Conservation (phyloP, 1,284 basidiomycete genomes). For the Mycena citricolor region DNA sequence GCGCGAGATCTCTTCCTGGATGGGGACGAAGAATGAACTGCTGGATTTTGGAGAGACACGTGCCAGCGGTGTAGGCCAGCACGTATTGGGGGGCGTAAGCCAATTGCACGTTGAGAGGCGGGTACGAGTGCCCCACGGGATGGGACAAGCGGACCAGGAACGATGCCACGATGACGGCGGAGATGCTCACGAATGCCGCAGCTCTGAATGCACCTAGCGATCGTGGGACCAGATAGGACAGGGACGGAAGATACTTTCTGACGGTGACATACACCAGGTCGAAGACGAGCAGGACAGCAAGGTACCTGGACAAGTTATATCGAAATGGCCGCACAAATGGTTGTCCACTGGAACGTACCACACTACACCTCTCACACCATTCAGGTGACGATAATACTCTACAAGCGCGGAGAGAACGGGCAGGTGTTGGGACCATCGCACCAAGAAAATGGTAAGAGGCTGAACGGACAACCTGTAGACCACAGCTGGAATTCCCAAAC, state of each 20-base stretch:
- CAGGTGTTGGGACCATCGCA: conserved; percentile 1
- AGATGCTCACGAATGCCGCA: conserved; percentile 9
- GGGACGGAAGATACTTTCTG: conserved; percentile 8
- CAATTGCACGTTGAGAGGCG: conserved; percentile 10
- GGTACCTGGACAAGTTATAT: conserved; percentile 5
- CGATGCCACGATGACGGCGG: conserved; percentile 8
- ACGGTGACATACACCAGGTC: conserved; percentile 17
- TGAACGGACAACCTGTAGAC: conserved; percentile 12
- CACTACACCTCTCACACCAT: conserved; percentile 13
- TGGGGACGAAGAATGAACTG: conserved; percentile 11
- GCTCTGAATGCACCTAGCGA: conserved; percentile 4
- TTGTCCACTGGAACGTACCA: conserved; percentile 16
- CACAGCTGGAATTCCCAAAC: conserved; percentile 17
- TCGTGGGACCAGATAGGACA: conserved; percentile 12
- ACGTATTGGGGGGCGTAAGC: conserved; percentile 20
- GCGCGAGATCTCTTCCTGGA: conserved; percentile 10
- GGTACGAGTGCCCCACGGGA: conserved; percentile 6
- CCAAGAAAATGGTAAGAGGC: conserved; percentile 5
- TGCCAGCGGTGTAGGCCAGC: conserved; percentile 17
- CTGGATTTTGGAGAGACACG: conserved; percentile 17
- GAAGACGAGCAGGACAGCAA: conserved; percentile 16
- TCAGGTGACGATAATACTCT: conserved; percentile 5
- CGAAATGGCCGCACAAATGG: background rate
- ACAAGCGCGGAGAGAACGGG: conserved; percentile 9
- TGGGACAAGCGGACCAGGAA: conserved; percentile 15